Conservation (phyloP, 2,329 filamentous ascomycete genomes). For the Sordariomycetes sp. region DNA sequence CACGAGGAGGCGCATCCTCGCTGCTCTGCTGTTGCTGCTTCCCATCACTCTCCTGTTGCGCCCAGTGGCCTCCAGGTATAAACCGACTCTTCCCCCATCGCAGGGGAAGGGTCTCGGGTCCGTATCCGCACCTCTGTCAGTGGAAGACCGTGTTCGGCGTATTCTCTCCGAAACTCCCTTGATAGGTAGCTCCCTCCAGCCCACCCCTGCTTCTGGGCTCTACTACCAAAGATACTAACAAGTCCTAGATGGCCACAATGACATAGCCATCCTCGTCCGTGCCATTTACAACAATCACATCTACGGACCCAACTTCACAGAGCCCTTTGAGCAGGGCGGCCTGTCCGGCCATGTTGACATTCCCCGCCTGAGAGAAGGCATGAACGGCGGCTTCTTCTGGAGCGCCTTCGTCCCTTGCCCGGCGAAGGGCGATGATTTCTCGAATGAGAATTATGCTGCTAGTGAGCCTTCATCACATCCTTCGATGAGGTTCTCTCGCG, state of each 20-base stretch:
- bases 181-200: constrained; percentile 25
- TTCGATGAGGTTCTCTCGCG: not conserved
- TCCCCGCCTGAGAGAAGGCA: constrained; percentile 56
- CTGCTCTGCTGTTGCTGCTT: constrained; percentile 13
- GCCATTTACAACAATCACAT: constrained; percentile 61
- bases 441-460: constrained; percentile 54
- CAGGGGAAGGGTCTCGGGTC: constrained; percentile 14
- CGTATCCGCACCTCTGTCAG: constrained; percentile 11
- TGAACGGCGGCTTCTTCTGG: constrained; percentile 84
- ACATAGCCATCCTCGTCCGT: constrained; percentile 66
- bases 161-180: constrained; percentile 32
- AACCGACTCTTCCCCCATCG: constrained; percentile 7
- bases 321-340: constrained; percentile 58
- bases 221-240: not conserved
- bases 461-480: constrained; percentile 30
- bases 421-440: constrained; percentile 56
- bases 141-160: constrained; percentile 29
- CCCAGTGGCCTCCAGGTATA: constrained; percentile 12
- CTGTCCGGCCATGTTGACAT: constrained; percentile 65
- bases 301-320: constrained; percentile 58
- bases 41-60: constrained; percentile 13
- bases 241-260: constrained; percentile 70
- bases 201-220: not conserved
- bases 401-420: constrained; percentile 75
- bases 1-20: constrained; percentile 11